Percentiles rank a stretch among this genome's conserved stretches.
Evolutionary conservation across 225 moss, liverwort and hornwort species (phyloP).

Genomic region (Anthoceros angustus): DNA sequence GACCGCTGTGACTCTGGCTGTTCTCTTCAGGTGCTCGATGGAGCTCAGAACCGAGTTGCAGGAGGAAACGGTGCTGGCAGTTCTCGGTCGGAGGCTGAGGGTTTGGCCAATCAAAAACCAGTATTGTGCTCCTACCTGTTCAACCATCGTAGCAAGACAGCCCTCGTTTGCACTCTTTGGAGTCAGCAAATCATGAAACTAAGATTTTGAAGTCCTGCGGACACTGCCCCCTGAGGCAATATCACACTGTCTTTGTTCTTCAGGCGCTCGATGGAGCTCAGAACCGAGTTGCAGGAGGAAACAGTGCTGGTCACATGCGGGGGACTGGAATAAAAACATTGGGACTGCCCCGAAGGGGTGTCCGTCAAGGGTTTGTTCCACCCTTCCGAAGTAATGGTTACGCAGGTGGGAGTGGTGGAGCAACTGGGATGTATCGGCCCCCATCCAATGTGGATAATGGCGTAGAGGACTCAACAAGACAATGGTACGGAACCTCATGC

Average conservation of each 20-base stretch:
- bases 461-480: slow-evolving; percentile 59
- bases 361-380: slow-evolving; percentile 72
- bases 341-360: slow-evolving; percentile 80
- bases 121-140: slow-evolving; percentile 14
- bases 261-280: slow-evolving; percentile 62
- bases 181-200: too few species aligned
- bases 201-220: not conserved
- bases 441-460: slow-evolving; percentile 36
- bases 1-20: not conserved
- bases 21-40: slow-evolving; percentile 48
- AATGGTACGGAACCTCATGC: slow-evolving; percentile 35
- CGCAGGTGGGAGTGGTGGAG: slow-evolving; percentile 31
- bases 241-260: slow-evolving; percentile 5
- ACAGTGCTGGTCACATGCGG: slow-evolving; percentile 31
- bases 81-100: too few species aligned
- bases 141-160: too few species aligned
- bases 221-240: not conserved
- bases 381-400: slow-evolving; percentile 43
- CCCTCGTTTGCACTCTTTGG: too few species aligned
- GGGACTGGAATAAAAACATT: slow-evolving; percentile 53
- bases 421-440: slow-evolving; percentile 33
- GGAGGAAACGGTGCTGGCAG: slow-evolving; percentile 23
- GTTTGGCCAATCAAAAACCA: slow-evolving; percentile 54
- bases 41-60: slow-evolving; percentile 43
- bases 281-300: slow-evolving; percentile 41